Evolutionary conservation across 2,329 filamentous ascomycete species (phyloP).

Genomic region (Aaosphaeria pasadenensis): DNA sequence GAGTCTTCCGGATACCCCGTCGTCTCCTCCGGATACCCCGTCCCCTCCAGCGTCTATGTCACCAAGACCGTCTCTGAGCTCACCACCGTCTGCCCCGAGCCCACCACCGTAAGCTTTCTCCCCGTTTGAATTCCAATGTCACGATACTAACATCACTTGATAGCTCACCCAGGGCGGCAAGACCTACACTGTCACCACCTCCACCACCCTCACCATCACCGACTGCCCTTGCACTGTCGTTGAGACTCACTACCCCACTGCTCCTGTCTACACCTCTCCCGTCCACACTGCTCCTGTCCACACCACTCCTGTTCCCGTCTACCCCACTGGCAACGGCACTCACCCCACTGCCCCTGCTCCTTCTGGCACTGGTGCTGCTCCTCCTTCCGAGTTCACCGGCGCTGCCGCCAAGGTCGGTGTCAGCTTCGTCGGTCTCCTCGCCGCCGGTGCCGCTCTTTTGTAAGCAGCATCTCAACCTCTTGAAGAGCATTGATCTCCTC

Average conservation of each 20-base stretch:
- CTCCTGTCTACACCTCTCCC: conserved; percentile 4
- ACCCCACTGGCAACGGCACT: conserved; percentile 20
- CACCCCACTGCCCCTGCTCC: conserved; percentile 5
- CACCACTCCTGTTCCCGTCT: conserved; percentile 10
- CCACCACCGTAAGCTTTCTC: conserved; percentile 7
- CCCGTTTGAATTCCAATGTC: too few relatives aligned
- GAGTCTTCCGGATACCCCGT: neutral
- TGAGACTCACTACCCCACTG: neutral
- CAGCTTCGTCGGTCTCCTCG: conserved; percentile 52
- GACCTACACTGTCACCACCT: conserved; percentile 32
- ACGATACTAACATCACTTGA: too few relatives aligned
- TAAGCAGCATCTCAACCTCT: conserved; percentile 20
- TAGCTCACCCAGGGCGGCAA: conserved; percentile 19
- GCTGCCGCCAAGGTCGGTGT: conserved; percentile 52
- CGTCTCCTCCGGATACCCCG: neutral
- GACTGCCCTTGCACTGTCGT: conserved; percentile 23
- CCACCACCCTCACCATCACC: conserved; percentile 30
- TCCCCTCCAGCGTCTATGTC: conserved; percentile 12
- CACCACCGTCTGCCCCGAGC: conserved; percentile 23
- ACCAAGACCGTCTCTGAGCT: conserved; percentile 23
- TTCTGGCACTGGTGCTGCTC: conserved; percentile 5
- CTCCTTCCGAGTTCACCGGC: conserved; percentile 44
- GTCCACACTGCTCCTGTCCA: conserved; percentile 5
- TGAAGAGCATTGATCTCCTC: neutral
- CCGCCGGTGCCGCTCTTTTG: conserved; percentile 48